phyloP scores from a whole-genome alignment of 164 flowering plant genomes.

The Stephania japonica region DNA sequence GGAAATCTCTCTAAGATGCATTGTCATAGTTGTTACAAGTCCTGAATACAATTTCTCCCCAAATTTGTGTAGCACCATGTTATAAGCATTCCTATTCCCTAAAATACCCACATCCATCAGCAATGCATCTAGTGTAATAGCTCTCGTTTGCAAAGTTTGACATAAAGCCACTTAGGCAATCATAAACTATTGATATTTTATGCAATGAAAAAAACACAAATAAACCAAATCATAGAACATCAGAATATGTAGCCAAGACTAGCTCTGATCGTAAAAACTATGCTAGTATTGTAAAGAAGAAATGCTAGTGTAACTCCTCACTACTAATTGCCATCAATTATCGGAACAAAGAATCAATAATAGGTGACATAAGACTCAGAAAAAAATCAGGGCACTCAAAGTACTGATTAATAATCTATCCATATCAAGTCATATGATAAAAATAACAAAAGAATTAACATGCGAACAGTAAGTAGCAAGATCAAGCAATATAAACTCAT shows the following conservation, averaged over 20 bases:
- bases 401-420: not conserved
- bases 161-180: not conserved
- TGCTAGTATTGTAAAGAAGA: not conserved
- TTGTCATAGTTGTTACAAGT: slow-evolving; percentile 73
- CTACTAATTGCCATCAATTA: not conserved
- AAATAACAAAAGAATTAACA: not conserved
- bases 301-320: not conserved
- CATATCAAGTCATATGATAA: no score
- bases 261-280: not conserved
- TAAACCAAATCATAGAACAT: not conserved
- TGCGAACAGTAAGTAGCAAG: not conserved
- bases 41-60: slow-evolving; percentile 91
- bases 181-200: not conserved
- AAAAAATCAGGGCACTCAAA: not conserved
- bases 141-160: no score
- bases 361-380: not conserved
- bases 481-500: not conserved
- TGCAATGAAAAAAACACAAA: no score
- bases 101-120: slow-evolving; percentile 12
- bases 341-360: not conserved
- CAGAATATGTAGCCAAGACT: not conserved
- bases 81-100: slow-evolving; percentile 81
- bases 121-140: not conserved
- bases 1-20: slow-evolving; percentile 71
- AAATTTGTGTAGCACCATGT: slow-evolving; percentile 92